Percentiles rank a stretch among this genome's conserved stretches.
Evolutionary conservation across 169 alveolate genomes (phyloP).

Genomic region (Cryptosporidium bovis): DNA sequence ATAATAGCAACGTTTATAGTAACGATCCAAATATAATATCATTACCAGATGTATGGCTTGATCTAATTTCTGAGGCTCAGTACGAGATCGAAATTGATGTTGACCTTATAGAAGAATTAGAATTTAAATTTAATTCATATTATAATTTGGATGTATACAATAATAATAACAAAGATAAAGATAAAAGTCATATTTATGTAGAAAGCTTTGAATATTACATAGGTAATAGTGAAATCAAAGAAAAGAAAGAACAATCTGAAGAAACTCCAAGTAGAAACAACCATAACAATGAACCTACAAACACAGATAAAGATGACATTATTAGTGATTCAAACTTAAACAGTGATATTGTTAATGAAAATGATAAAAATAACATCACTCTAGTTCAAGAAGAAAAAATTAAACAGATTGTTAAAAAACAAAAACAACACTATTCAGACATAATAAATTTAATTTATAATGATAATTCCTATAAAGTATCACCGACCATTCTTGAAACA

Average conservation of each 20-base stretch:
- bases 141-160: neutral
- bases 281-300: neutral
- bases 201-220: conserved; percentile 17
- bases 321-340: neutral
- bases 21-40: conserved; percentile 67
- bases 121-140: neutral
- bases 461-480: neutral
- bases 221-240: conserved; percentile 29
- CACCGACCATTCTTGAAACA: conserved; percentile 2
- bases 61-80: conserved; percentile 48
- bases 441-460: conserved; percentile 10
- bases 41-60: conserved; percentile 64
- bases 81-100: conserved; percentile 50
- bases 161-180: neutral
- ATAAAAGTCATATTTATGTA: neutral
- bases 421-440: conserved; percentile 1
- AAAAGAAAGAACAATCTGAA: conserved; percentile 34
- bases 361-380: no score
- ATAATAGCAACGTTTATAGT: neutral
- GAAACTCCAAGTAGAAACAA: conserved; percentile 1
- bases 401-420: neutral
- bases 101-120: conserved; percentile 48
- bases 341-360: no score
- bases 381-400: neutral
- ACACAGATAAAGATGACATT: neutral